phyloP scores from a whole-genome alignment of 371 early-diverging fungal species.

The Lichtheimia ramosa region DNA sequence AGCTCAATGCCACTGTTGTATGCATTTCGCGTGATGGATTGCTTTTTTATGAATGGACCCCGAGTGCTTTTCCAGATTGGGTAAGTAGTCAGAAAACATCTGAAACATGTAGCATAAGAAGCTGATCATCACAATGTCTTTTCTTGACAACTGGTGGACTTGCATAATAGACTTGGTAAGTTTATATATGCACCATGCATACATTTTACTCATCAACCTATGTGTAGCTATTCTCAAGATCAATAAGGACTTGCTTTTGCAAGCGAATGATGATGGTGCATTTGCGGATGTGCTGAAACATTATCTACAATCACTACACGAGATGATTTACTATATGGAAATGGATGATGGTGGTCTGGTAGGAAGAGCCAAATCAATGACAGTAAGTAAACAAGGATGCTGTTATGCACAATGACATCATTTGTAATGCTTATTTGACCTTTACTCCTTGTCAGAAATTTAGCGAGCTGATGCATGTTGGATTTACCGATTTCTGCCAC shows the following conservation, averaged over 20 bases:
- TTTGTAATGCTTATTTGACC: no score
- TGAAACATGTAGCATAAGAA: no score
- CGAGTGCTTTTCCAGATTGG: slow-evolving; percentile 92
- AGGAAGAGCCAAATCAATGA: background rate
- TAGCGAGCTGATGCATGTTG: slow-evolving; percentile 85
- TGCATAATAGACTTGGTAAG: no score
- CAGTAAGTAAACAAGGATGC: background rate
- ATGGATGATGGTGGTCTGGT: background rate
- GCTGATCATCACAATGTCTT: no score
- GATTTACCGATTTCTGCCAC: slow-evolving; percentile 87
- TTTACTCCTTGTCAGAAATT: slow-evolving; percentile 57
- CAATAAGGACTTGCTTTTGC: background rate
- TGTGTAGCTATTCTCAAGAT: background rate
- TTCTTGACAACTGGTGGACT: no score
- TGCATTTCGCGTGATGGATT: slow-evolving; percentile 90
- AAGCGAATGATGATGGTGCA: background rate
- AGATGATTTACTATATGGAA: background rate
- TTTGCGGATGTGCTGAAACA: background rate
- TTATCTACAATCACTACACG: background rate
- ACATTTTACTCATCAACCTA: no score
- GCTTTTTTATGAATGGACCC: slow-evolving; percentile 94
- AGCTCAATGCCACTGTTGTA: slow-evolving; percentile 88
- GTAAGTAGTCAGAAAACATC: slow-evolving; percentile 22
- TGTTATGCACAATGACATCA: no score
- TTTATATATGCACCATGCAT: no score